phyloP scores from a whole-genome alignment of 139 green algal genomes.

The Raphidocelis subcapitata region DNA sequence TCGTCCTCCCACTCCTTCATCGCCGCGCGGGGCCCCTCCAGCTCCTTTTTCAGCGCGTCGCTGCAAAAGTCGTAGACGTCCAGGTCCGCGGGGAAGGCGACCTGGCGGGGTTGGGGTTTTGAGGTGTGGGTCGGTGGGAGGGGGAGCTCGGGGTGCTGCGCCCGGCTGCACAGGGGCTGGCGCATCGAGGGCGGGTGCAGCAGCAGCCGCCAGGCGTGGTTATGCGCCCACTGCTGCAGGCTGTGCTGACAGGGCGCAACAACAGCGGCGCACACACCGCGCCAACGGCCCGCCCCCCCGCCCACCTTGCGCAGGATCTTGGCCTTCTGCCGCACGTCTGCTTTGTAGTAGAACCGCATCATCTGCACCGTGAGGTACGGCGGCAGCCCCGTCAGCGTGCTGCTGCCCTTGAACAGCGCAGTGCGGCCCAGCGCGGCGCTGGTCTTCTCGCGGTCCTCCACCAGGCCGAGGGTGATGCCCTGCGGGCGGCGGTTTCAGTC shows the following conservation, averaged over 20 bases:
- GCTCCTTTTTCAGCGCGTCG: constrained; percentile 73
- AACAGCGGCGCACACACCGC: too few relatives aligned
- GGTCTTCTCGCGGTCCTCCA: constrained; percentile 76
- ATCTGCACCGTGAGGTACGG: constrained; percentile 94
- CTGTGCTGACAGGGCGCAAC: too few relatives aligned
- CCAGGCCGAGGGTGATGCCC: constrained; percentile 83
- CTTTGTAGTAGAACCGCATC: constrained; percentile 96
- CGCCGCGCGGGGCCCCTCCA: constrained; percentile 72
- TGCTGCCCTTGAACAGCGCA: constrained; percentile 74
- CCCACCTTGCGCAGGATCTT: constrained; percentile 95
- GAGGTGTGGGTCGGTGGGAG: too few relatives aligned
- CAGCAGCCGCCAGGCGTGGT: too few relatives aligned
- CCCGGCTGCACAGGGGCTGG: too few relatives aligned
- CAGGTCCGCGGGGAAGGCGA: constrained; percentile 84
- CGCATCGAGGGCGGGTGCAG: too few relatives aligned
- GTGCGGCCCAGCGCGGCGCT: constrained; percentile 24
- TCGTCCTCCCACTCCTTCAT: constrained; percentile 35
- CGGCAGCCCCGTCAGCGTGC: constrained; percentile 66
- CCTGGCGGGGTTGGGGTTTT: constrained; percentile 62
- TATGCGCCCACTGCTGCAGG: too few relatives aligned
- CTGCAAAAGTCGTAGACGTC: constrained; percentile 95
- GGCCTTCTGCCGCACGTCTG: constrained; percentile 87
- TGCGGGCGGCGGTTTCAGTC: too few relatives aligned
- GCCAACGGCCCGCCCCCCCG: neutral
- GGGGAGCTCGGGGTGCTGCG: too few relatives aligned